phyloP scores from a whole-genome alignment of 345 rosid species.

The Dimocarpus longan region DNA sequence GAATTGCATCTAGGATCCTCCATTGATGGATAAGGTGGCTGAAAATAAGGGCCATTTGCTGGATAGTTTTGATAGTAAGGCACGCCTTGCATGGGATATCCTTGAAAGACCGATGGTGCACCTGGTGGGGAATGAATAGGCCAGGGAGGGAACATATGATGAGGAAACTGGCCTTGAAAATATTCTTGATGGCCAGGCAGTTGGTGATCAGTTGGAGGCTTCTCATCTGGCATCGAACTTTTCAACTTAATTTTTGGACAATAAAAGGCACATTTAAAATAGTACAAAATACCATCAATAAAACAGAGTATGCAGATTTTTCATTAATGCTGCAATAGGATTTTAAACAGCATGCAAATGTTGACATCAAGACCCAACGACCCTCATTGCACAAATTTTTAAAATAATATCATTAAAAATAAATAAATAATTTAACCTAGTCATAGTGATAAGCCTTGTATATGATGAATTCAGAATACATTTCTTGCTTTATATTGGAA shows the following conservation, averaged over 20 bases:
- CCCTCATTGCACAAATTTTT: background rate
- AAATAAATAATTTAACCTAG: background rate
- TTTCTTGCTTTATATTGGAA: too few species aligned
- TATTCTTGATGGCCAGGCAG: slow-evolving; percentile 56
- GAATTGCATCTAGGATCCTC: slow-evolving; percentile 59
- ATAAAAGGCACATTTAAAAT: slow-evolving; percentile 6
- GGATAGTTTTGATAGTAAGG: slow-evolving; percentile 78
- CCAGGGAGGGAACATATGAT: slow-evolving; percentile 81
- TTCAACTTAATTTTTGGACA: slow-evolving; percentile 15
- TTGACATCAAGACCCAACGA: background rate
- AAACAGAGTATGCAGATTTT: background rate
- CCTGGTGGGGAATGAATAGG: slow-evolving; percentile 91
- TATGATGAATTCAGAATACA: background rate
- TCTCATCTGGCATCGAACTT: slow-evolving; percentile 50
- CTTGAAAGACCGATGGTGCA: slow-evolving; percentile 71
- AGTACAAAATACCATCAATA: background rate
- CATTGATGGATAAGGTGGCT: slow-evolving; percentile 62
- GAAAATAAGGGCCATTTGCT: slow-evolving; percentile 61
- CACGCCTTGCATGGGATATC: slow-evolving; percentile 84
- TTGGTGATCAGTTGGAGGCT: slow-evolving; percentile 55
- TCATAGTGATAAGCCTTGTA: background rate
- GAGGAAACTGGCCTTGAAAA: slow-evolving; percentile 74
- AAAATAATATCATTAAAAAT: background rate
- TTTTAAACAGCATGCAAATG: background rate
- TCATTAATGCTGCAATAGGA: slow-evolving; percentile 2